Evolutionary conservation across 306 rosid genomes (phyloP), one percentile per base, ranked within the genome.

Genomic region (Begonia fuchsioides): DNA sequence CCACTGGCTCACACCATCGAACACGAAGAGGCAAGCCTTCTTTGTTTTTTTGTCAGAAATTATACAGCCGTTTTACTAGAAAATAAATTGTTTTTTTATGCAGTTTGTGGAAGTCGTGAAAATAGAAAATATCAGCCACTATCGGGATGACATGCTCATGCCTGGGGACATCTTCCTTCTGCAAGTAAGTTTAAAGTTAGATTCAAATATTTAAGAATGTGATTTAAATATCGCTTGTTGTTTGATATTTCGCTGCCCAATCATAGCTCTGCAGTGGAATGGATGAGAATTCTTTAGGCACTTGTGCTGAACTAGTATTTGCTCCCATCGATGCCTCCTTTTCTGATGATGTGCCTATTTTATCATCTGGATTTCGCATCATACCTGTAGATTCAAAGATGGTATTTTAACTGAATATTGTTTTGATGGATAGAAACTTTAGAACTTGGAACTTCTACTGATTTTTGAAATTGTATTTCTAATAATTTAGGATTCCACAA

Each of bases 261-360:
- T 48, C 15, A 19, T 93, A 90, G 97, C 64, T 90, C 10, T 84
- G 98, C 73, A 85, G 90, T 40, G 98, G 98, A 41, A 76, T 85
- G 18, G 98, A 90, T 65, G 98, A 84, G 53, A 85, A 56, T 71
- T 73, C 95, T 38, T 59, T 90, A 32, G 98, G 98, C 35, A 54
- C 92, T 5, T 85, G 94, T 63, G 98, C 98, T 57, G 93, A 90
- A 57, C 93, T 90, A 32, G 95, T 85, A 10, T 90, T 90, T 74
- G 98, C 98, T 15, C 98, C 98, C 47, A 84, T 90, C n/a, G 98
- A 90, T 13, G 98, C 84, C 64, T 84, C 95, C 0, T 90, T 90
- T 67, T 93, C 95, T 0, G 98, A 90, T 66, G 98, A 90, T 61
- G 98, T 94, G 47, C 87, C 82, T 26, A 57, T 90, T 45, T 62